Evolutionary conservation across 331 rosid species (phyloP).

Genomic region (Erythrophleum ivorense): DNA sequence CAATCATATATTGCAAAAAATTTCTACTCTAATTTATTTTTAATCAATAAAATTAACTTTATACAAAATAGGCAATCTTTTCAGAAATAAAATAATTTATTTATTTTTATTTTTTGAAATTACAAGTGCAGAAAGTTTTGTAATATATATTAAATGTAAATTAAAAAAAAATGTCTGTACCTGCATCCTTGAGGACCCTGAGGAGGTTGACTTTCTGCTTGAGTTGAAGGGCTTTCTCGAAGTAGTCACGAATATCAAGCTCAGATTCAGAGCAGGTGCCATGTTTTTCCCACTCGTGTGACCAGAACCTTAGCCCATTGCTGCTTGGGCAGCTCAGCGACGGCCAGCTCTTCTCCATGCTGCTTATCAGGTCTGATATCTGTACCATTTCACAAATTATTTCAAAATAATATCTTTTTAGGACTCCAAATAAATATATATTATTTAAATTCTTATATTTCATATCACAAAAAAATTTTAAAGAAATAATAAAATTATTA

Average conservation of each 20-base stretch:
- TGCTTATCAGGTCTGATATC: conserved; percentile 61
- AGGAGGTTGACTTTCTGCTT: conserved; percentile 67
- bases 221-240: conserved; percentile 63
- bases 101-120: no score
- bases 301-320: conserved; percentile 75
- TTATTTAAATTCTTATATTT: no score
- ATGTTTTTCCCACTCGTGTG: conserved; percentile 89
- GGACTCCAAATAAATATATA: no score
- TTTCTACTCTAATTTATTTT: no score
- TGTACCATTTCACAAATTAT: conserved; percentile 1
- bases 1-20: no score
- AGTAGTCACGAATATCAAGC: conserved; percentile 68
- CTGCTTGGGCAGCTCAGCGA: conserved; percentile 88
- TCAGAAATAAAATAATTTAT: no score
- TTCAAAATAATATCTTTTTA: no score
- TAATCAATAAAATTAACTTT: no score
- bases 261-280: conserved; percentile 81
- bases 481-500: neutral
- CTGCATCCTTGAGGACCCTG: conserved; percentile 56
- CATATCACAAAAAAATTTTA: no score
- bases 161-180: conserved; percentile 23
- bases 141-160: no score
- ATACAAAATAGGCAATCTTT: no score
- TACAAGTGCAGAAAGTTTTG: no score
- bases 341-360: conserved; percentile 71